Percentiles rank a stretch among this genome's conserved stretches.
phyloP scores from a whole-genome alignment of 805 yeast genomes.

The Starmerella scarabaei region DNA sequence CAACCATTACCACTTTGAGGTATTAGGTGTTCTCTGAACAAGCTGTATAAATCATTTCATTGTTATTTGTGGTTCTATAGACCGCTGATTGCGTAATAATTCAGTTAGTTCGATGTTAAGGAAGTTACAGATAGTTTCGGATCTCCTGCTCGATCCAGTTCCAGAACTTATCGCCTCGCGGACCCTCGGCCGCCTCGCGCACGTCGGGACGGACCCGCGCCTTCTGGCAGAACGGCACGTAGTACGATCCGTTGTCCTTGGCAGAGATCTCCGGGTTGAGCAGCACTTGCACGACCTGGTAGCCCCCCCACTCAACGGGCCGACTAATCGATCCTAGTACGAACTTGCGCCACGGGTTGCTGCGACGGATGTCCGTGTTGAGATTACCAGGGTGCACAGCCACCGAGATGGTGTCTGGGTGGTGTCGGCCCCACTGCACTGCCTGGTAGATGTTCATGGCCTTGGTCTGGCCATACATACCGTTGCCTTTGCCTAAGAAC shows the following conservation, averaged over 20 bases:
- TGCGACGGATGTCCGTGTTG: conserved; percentile 30
- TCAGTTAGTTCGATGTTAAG: no score
- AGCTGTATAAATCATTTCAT: no score
- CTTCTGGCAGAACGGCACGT: conserved; percentile 33
- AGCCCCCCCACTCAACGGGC: conserved; percentile 32
- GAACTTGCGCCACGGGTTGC: conserved; percentile 15
- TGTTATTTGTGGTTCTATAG: no score
- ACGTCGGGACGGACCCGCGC: conserved; percentile 31
- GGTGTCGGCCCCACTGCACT: conserved; percentile 27
- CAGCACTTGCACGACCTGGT: conserved; percentile 34
- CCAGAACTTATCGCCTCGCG: conserved; percentile 30
- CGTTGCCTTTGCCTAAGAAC: conserved; percentile 16
- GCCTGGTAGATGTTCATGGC: conserved; percentile 33
- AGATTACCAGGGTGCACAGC: conserved; percentile 34
- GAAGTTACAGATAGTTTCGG: no score
- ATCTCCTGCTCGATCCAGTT: conserved; percentile 27
- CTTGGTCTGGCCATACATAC: conserved; percentile 36
- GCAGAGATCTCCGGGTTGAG: conserved; percentile 29
- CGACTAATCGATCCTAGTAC: conserved; percentile 14
- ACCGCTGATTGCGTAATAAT: no score
- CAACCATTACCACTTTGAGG: no score
- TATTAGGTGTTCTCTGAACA: no score
- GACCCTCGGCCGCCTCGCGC: conserved; percentile 26
- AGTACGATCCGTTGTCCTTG: conserved; percentile 28
- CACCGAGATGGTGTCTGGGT: conserved; percentile 27